Percentiles rank a stretch among this genome's conserved stretches.
These are phyloP conservation scores for Aspergillus heteromorphus DNA, from an alignment of 495 filamentous ascomycete species.

Conservation along the genomic window DNA sequence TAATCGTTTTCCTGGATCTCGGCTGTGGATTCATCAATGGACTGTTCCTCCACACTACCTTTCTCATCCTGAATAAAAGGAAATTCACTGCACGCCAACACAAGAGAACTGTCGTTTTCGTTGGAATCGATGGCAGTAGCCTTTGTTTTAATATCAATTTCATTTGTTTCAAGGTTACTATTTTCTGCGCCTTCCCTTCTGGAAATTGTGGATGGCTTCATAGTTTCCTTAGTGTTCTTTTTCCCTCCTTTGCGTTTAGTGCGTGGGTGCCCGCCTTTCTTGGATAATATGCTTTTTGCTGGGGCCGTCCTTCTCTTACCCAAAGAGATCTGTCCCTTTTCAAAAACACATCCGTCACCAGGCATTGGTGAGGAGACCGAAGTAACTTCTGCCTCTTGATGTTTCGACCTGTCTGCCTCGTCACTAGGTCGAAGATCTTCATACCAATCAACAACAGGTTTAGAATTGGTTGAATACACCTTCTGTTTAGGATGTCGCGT, in stretches of 20 bases:
- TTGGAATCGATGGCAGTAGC: background rate
- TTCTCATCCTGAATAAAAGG: background rate
- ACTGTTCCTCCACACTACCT: background rate
- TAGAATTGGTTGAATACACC: slow-evolving; percentile 9
- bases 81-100: background rate
- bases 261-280: background rate
- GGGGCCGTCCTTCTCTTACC: background rate
- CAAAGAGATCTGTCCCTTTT: slow-evolving; percentile 1
- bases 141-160: background rate
- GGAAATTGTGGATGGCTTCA: background rate
- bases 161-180: background rate
- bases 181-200: background rate
- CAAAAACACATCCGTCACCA: background rate
- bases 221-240: background rate
- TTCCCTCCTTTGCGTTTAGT: background rate
- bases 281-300: slow-evolving; percentile 1
- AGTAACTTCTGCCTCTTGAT: slow-evolving; percentile 2
- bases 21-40: background rate
- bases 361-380: slow-evolving; percentile 18
- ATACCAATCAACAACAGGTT: slow-evolving; percentile 27
- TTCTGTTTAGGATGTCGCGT: slow-evolving; percentile 2
- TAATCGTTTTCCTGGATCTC: background rate
- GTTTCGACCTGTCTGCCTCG: slow-evolving; percentile 7
- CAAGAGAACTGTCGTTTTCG: background rate
- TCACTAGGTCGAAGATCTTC: slow-evolving; percentile 31